Conservation (phyloP, 2,329 filamentous ascomycete genomes). For the Lachnellula subtilissima region DNA sequence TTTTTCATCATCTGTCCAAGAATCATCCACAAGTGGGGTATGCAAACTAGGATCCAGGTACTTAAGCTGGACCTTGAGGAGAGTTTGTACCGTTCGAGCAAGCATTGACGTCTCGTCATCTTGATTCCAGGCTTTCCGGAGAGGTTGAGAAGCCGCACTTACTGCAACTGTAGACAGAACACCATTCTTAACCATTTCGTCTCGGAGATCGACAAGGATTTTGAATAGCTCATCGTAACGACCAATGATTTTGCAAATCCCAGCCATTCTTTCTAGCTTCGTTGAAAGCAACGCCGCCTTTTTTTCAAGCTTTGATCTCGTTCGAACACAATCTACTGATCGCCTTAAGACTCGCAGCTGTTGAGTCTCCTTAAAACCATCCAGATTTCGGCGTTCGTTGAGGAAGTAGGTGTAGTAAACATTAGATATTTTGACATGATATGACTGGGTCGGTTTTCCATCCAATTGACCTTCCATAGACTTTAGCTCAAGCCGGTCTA, state of each 20-base stretch:
- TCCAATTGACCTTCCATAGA: slow-evolving; percentile 8
- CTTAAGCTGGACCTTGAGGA: slow-evolving; percentile 55
- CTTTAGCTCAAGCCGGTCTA: slow-evolving; percentile 45
- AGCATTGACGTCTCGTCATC: slow-evolving; percentile 47
- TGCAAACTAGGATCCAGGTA: slow-evolving; percentile 54
- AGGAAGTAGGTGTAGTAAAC: slow-evolving; percentile 64
- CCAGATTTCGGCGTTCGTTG: slow-evolving; percentile 42
- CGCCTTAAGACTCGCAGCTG: slow-evolving; percentile 55
- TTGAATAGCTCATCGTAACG: slow-evolving; percentile 53
- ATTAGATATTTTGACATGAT: slow-evolving; percentile 64
- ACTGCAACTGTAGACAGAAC: slow-evolving; percentile 50
- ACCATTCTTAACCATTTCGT: slow-evolving; percentile 55
- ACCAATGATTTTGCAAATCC: slow-evolving; percentile 50
- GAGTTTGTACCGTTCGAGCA: slow-evolving; percentile 53
- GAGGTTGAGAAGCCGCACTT: slow-evolving; percentile 44
- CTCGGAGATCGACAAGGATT: slow-evolving; percentile 56
- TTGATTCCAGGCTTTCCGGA: slow-evolving; percentile 49
- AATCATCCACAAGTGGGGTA: slow-evolving; percentile 24
- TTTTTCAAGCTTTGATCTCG: slow-evolving; percentile 49
- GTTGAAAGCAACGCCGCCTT: slow-evolving; percentile 54
- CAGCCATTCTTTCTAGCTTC: slow-evolving; percentile 64
- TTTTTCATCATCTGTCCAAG: slow-evolving; percentile 45
- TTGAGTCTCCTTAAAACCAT: slow-evolving; percentile 38
- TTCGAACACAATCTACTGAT: slow-evolving; percentile 58
- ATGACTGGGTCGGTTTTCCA: slow-evolving; percentile 36